Percentiles rank a stretch among this genome's conserved stretches.
These are phyloP conservation scores for Aureoboletus auriporus DNA, from an alignment of 768 basidiomycete species.

Conservation along the genomic window DNA sequence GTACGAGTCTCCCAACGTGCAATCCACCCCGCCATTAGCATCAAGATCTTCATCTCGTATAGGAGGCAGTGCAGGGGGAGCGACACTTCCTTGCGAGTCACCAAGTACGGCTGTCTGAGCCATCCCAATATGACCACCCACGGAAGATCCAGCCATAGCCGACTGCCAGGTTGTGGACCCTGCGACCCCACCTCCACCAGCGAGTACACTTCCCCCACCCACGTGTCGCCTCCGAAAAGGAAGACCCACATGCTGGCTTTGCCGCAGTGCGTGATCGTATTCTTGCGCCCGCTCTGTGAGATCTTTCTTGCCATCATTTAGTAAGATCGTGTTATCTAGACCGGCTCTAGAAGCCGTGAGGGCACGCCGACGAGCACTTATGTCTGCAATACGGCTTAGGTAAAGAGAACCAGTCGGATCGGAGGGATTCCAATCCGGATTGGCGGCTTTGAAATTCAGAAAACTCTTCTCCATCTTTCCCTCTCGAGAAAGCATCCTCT, in stretches of 20 bases:
- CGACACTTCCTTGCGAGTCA: conserved; percentile 64
- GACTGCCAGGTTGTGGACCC: conserved; percentile 48
- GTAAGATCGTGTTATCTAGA: conserved; percentile 24
- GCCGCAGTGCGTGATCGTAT: conserved; percentile 70
- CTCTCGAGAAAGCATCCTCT: conserved; percentile 79
- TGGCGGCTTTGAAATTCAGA: conserved; percentile 91
- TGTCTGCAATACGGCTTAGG: conserved; percentile 76
- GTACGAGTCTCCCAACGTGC: conserved; percentile 64
- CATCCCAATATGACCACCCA: conserved; percentile 37
- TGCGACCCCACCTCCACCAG: conserved; percentile 44
- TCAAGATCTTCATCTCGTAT: conserved; percentile 47
- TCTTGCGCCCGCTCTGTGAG: conserved; percentile 58
- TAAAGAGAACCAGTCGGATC: conserved; percentile 92
- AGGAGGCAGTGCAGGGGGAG: conserved; percentile 5
- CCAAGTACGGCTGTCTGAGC: conserved; percentile 73
- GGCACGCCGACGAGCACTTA: conserved; percentile 45
- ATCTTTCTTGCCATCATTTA: conserved; percentile 34
- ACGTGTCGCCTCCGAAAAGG: conserved; percentile 38
- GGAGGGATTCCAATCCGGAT: conserved; percentile 92
- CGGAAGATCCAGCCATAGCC: conserved; percentile 41
- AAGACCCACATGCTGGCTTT: conserved; percentile 56
- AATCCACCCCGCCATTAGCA: conserved; percentile 53
- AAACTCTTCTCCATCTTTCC: conserved; percentile 99
- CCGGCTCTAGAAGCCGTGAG: conserved; percentile 24
- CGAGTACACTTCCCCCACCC: conserved; percentile 25